Evolutionary conservation across 345 rosid species (phyloP).

Genomic region (Lumnitzera littorea): DNA sequence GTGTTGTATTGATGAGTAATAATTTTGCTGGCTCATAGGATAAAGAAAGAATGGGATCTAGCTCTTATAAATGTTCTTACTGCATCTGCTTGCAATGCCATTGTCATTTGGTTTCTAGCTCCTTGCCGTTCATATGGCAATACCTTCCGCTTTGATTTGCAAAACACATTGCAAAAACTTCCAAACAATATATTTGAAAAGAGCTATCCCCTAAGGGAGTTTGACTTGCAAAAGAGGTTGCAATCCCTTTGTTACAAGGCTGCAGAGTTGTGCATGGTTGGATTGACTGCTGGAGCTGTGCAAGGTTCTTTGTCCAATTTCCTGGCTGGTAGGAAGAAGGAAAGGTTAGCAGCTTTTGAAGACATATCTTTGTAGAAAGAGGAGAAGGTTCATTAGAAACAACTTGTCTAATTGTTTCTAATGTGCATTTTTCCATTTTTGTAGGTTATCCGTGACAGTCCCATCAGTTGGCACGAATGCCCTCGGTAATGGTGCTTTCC

Average conservation of each 20-base stretch:
- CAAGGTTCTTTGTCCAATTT: constrained; percentile 77
- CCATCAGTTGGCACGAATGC: constrained; percentile 63
- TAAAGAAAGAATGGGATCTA: constrained; percentile 93
- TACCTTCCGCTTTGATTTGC: constrained; percentile 83
- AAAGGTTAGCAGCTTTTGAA: constrained; percentile 37
- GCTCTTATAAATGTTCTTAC: constrained; percentile 85
- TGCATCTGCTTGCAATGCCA: constrained; percentile 73
- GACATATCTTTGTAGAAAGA: not conserved
- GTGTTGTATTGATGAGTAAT: constrained; percentile 13
- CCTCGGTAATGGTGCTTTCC: constrained; percentile 85
- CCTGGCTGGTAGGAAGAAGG: constrained; percentile 62
- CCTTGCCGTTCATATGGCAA: constrained; percentile 94
- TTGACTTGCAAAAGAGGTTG: constrained; percentile 76
- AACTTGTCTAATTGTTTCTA: not conserved
- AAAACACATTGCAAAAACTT: constrained; percentile 89
- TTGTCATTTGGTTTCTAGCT: constrained; percentile 85
- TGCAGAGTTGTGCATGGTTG: constrained; percentile 77
- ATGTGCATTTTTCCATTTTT: constrained; percentile 7
- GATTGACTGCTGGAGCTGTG: constrained; percentile 63
- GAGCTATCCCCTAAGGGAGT: constrained; percentile 90
- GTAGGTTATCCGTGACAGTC: constrained; percentile 72
- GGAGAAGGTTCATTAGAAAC: not conserved
- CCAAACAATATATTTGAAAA: constrained; percentile 89
- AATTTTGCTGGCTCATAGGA: constrained; percentile 29
- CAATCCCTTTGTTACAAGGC: constrained; percentile 88